These are phyloP conservation scores for Globisporangium heterothallicum DNA, from an alignment of 352 stramenopile species.

Conservation along the genomic window DNA sequence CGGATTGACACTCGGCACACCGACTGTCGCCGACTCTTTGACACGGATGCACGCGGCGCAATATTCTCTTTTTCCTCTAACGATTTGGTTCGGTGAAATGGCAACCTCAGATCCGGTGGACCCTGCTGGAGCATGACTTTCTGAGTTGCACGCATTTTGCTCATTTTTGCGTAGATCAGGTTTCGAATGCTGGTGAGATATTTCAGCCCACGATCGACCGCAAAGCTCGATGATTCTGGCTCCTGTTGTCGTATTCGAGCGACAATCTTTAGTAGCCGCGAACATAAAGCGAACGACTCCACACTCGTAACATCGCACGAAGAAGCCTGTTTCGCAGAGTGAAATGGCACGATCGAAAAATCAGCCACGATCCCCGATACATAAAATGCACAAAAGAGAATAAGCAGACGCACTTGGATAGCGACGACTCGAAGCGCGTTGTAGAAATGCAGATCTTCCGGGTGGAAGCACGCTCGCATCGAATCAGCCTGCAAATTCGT, in stretches of 20 bases:
- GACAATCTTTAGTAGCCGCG: constrained; percentile 72
- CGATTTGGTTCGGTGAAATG: constrained; percentile 77
- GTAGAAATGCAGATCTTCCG: constrained; percentile 64
- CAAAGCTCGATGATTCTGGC: constrained; percentile 34
- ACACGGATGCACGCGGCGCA: too few relatives aligned
- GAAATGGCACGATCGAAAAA: background rate
- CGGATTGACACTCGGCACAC: constrained; percentile 59
- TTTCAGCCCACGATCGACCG: constrained; percentile 44
- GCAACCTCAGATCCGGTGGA: constrained; percentile 27
- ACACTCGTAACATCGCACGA: constrained; percentile 69
- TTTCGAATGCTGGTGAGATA: constrained; percentile 57
- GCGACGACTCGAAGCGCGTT: constrained; percentile 62
- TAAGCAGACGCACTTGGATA: constrained; percentile 31
- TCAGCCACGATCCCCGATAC: background rate
- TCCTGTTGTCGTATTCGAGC: constrained; percentile 63
- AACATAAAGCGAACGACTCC: constrained; percentile 73
- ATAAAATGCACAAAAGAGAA: constrained; percentile 1
- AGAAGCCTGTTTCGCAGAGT: too few relatives aligned
- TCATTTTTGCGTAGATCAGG: constrained; percentile 85
- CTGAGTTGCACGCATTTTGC: constrained; percentile 77
- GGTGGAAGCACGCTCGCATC: constrained; percentile 36
- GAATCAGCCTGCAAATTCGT: constrained; percentile 38
- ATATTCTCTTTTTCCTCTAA: constrained; percentile 57
- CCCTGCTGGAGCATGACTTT: constrained; percentile 72
- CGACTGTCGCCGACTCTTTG: constrained; percentile 3